Evolutionary conservation across 306 rosid species (phyloP).

Genomic region (Sicyos edulis): DNA sequence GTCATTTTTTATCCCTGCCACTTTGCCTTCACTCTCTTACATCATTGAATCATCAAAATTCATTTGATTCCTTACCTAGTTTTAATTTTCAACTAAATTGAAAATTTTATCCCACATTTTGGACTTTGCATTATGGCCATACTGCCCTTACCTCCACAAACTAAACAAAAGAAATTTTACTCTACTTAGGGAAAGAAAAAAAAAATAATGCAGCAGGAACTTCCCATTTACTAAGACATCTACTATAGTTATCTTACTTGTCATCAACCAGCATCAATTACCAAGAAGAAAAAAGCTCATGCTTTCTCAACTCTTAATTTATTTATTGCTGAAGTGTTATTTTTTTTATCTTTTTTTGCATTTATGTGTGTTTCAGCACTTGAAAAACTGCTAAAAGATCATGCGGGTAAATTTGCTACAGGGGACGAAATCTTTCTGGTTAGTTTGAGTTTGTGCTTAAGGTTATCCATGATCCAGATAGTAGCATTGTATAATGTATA

Average conservation of each 20-base stretch:
- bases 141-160: too few relatives aligned
- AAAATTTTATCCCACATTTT: too few relatives aligned
- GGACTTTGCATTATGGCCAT: too few relatives aligned
- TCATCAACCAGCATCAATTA: neutral
- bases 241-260: neutral
- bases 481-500: slow-evolving; percentile 2
- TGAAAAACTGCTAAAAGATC: slow-evolving; percentile 36
- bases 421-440: slow-evolving; percentile 53
- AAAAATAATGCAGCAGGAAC: too few relatives aligned
- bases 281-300: neutral
- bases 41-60: too few relatives aligned
- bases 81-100: too few relatives aligned
- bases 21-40: too few relatives aligned
- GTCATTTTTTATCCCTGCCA: too few relatives aligned
- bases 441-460: slow-evolving; percentile 11
- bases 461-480: neutral
- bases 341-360: neutral
- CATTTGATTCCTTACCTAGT: too few relatives aligned
- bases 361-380: slow-evolving; percentile 39
- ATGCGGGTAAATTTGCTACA: slow-evolving; percentile 50
- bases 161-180: too few relatives aligned
- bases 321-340: neutral
- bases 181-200: too few relatives aligned
- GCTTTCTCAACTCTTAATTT: neutral
- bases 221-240: too few relatives aligned